These are phyloP conservation scores for Fusarium cicatricum DNA, from an alignment of 2,329 filamentous ascomycete genomes.

Conservation along the genomic window DNA sequence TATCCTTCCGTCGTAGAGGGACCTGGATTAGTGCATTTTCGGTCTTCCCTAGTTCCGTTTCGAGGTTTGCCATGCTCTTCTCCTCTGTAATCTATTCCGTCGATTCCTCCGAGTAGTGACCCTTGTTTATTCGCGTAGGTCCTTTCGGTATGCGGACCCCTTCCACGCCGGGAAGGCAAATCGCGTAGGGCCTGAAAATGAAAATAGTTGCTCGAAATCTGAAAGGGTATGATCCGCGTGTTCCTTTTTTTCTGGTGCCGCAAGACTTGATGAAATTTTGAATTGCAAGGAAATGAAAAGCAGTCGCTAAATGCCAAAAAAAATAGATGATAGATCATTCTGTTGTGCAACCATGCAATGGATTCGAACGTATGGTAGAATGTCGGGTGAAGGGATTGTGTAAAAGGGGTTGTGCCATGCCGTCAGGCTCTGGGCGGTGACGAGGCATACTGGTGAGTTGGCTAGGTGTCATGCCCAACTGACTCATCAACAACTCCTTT, in stretches of 20 bases:
- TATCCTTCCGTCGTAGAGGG: constrained; percentile 40
- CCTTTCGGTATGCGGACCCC: constrained; percentile 25
- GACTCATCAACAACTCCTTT: constrained; percentile 44
- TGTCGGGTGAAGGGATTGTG: constrained; percentile 31
- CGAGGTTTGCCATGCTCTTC: constrained; percentile 42
- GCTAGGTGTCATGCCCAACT: constrained; percentile 8
- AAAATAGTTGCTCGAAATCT: constrained; percentile 37
- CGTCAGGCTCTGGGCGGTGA: constrained; percentile 8
- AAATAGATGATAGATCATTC: constrained; percentile 47
- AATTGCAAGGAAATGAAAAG: constrained; percentile 44
- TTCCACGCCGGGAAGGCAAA: constrained; percentile 33
- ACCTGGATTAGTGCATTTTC: constrained; percentile 47
- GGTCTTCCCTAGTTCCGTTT: constrained; percentile 40
- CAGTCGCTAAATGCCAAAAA: constrained; percentile 59
- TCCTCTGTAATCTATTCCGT: constrained; percentile 42
- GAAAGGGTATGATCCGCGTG: constrained; percentile 50
- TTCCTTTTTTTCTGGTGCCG: constrained; percentile 52
- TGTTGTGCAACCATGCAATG: constrained; percentile 43
- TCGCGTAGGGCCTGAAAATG: constrained; percentile 38
- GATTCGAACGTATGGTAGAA: constrained; percentile 45
- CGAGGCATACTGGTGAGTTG: constrained; percentile 12
- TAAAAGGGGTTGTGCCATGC: constrained; percentile 17
- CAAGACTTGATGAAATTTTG: constrained; percentile 49
- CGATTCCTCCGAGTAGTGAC: constrained; percentile 37
- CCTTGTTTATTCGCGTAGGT: constrained; percentile 28